phyloP scores from a whole-genome alignment of 2,329 filamentous ascomycete genomes.

The Apiospora phragmitis region DNA sequence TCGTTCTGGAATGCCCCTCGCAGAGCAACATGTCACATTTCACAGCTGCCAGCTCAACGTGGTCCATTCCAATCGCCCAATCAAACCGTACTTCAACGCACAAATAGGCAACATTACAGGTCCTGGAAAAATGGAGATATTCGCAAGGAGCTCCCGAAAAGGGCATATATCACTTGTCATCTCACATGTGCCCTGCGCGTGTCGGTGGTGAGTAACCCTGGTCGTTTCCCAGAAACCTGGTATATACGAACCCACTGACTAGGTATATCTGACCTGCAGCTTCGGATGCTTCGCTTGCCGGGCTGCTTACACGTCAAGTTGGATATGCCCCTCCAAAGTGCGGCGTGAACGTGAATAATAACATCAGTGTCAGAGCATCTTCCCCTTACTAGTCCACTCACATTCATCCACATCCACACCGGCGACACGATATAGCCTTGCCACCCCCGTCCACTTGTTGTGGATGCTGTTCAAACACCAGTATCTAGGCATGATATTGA shows the following conservation, averaged over 20 bases:
- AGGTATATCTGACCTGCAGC: neutral
- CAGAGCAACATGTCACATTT: neutral
- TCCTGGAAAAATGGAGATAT: neutral
- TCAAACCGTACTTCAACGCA: neutral
- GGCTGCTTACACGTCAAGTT: neutral
- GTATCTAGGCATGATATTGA: neutral
- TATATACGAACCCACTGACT: conserved; percentile 1
- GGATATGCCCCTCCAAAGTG: neutral
- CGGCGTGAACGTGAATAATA: neutral
- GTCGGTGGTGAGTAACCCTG: neutral
- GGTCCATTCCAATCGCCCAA: neutral
- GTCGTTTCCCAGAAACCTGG: neutral
- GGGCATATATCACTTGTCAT: neutral
- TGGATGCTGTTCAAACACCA: neutral
- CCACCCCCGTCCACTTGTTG: neutral
- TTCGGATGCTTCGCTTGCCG: conserved; percentile 2
- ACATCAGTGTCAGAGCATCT: neutral
- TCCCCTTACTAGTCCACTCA: neutral
- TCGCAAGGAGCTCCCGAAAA: neutral
- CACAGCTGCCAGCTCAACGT: neutral
- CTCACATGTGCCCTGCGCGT: neutral
- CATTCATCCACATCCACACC: neutral
- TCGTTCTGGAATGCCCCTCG: neutral
- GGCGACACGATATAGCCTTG: neutral
- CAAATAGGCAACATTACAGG: neutral